phyloP scores from a whole-genome alignment of 2,329 filamentous ascomycete genomes.

The Aureobasidium melanogenum region DNA sequence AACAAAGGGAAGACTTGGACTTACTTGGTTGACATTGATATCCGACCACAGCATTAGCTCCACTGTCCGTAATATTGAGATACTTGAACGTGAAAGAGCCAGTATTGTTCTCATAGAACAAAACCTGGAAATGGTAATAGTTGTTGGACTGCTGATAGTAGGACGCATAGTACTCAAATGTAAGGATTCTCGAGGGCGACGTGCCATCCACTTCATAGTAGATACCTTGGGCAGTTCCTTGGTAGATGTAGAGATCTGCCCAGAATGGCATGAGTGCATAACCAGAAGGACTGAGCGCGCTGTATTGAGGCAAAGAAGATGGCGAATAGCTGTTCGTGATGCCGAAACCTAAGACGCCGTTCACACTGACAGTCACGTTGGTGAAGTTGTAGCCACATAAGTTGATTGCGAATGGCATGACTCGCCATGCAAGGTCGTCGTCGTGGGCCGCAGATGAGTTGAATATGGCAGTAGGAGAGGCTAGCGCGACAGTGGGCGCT shows the following conservation, averaged over 20 bases:
- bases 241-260: conserved; percentile 19
- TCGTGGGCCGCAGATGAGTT: background rate
- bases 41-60: conserved; percentile 12
- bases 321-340: background rate
- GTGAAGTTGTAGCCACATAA: background rate
- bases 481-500: background rate
- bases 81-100: conserved; percentile 14
- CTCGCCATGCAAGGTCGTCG: background rate
- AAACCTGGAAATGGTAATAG: conserved; percentile 18
- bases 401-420: background rate
- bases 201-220: conserved; percentile 17
- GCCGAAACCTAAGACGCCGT: background rate
- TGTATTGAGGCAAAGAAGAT: background rate
- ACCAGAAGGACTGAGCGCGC: background rate
- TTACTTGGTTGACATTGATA: conserved; percentile 10
- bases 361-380: background rate
- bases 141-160: conserved; percentile 5
- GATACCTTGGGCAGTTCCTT: conserved; percentile 16
- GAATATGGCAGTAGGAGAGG: background rate
- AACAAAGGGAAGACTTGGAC: background rate
- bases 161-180: conserved; percentile 16
- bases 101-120: background rate
- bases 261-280: conserved; percentile 13
- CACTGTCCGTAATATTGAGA: conserved; percentile 12
- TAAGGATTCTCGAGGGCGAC: background rate